Conservation (phyloP, 2,329 filamentous ascomycete species). For the Xylariaceae sp. region DNA sequence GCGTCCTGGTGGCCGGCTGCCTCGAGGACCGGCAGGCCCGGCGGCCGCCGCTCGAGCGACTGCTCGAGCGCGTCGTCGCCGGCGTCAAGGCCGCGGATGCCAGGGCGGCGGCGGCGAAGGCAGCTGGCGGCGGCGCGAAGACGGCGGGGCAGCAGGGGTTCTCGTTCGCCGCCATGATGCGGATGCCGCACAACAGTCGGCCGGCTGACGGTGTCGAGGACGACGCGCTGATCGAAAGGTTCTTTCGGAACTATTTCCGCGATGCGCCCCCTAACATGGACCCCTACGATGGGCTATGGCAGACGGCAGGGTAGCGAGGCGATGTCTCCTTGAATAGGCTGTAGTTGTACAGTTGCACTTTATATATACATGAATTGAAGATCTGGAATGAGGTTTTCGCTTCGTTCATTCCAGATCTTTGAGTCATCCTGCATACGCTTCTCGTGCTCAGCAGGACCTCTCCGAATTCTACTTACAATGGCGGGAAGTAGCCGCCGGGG, state of each 20-base stretch:
- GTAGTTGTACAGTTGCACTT: too few relatives aligned
- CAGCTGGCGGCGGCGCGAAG: neutral
- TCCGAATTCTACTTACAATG: too few relatives aligned
- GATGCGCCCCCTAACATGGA: neutral
- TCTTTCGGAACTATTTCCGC: neutral
- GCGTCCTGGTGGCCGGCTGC: neutral
- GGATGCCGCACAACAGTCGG: neutral
- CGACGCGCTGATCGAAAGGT: neutral
- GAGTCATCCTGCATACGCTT: too few relatives aligned
- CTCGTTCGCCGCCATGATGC: neutral
- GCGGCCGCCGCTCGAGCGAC: neutral
- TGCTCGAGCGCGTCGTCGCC: neutral
- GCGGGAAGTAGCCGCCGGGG: too few relatives aligned
- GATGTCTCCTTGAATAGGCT: too few relatives aligned
- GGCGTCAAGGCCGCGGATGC: neutral
- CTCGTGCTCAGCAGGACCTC: too few relatives aligned
- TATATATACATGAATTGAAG: too few relatives aligned
- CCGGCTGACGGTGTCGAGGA: neutral
- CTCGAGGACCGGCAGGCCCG: neutral
- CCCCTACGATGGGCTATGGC: neutral
- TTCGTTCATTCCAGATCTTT: too few relatives aligned
- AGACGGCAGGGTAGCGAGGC: too few relatives aligned
- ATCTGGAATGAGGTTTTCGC: too few relatives aligned
- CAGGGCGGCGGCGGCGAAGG: neutral
- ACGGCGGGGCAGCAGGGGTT: neutral